These are phyloP conservation scores for Fallopia convolvulus DNA, from an alignment of 148 eudicot genomes.

Conservation along the genomic window DNA sequence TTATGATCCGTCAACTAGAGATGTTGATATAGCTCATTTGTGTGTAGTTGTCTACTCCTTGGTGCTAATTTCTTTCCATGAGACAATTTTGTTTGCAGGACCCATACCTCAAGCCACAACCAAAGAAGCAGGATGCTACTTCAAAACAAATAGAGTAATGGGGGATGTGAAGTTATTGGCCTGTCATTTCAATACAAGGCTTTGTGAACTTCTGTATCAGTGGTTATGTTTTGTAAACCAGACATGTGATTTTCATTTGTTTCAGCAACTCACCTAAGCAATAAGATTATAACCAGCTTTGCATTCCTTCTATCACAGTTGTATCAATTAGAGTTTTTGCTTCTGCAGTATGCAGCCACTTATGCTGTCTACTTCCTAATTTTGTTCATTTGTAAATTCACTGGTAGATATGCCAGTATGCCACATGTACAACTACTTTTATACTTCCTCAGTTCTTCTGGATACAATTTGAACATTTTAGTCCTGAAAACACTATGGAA, in stretches of 20 bases:
- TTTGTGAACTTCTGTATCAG: background rate
- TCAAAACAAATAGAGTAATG: background rate
- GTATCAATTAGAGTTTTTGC: background rate
- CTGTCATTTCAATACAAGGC: background rate
- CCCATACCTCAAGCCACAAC: constrained; percentile 1
- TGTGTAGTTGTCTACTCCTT: background rate
- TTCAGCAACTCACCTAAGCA: background rate
- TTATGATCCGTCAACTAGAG: background rate
- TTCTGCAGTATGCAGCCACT: background rate
- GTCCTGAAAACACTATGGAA: background rate
- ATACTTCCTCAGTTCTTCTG: background rate
- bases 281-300: background rate
- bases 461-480: background rate
- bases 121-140: constrained; percentile 10
- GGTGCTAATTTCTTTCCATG: background rate
- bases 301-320: background rate
- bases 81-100: constrained; percentile 4
- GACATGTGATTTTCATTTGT: background rate
- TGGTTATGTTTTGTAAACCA: background rate
- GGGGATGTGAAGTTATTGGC: background rate
- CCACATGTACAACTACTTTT: too few relatives aligned
- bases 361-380: background rate
- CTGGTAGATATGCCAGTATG: too few relatives aligned
- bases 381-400: background rate
- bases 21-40: background rate